Evolutionary conservation across 208 protist genomes (phyloP), one percentile per base, ranked within the genome.

Genomic region (Leishmania guyanensis): DNA sequence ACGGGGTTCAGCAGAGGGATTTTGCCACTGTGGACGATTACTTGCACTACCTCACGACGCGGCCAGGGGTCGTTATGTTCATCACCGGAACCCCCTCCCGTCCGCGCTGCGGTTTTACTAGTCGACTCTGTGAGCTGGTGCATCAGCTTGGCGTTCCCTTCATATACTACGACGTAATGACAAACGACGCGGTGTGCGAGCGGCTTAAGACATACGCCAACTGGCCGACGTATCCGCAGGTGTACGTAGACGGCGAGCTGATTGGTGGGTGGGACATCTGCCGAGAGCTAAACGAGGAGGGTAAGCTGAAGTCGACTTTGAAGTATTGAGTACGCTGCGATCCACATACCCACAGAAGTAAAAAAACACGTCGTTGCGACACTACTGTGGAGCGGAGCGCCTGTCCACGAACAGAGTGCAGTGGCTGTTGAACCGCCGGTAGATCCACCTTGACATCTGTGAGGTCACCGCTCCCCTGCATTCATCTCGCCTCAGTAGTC

Each of bases 191-290:
- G 58, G 95, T 98, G 65, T 96, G 96, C 79, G 89, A 97, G 83
- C 89, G 91, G 2, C 86, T 99, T 16, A 98, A 98, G 78, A 86
- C 80, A 26, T 98, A 91, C 88, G 90, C 91, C 14, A 95, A 99
- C 76, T 99, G 96, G 95, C 96, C 96, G 39, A 99, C 97, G 56
- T 99, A 92, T 84, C 97, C 97, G 50, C 97, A 99, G 80, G 90
- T 99, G 22, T 99, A 98, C 86, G 94, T 97, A 2, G 92, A 98
- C 83, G 97, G 97, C 26, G 90, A 98, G 82, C 87, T 99, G 14
- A 94, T 99, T 74, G 97, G 97, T 29, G 97, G 97, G 48, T 94
- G 87, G 82, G 97, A 99, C 83, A 94, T 99, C 69, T 95, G 97
- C 80, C 81, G 79, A 48, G 84, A 99, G 82, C 77, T 98, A 5